Base-by-base conservation (phyloP, 1,284 basidiomycete genomes). In the Tylopilus sp. region DNA sequence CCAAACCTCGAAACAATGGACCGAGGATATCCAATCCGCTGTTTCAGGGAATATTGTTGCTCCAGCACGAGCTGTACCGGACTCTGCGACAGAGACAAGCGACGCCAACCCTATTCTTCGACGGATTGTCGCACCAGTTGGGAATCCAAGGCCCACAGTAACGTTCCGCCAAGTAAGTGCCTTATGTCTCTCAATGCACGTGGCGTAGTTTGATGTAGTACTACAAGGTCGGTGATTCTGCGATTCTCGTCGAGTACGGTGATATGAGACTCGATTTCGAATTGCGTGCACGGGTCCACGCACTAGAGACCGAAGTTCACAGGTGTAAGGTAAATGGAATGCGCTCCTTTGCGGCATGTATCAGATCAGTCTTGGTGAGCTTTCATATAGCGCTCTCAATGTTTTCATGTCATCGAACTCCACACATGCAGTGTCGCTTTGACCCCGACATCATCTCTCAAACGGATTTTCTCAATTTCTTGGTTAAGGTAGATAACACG, bases 181-280 rank as follows among this genome's bases (percentile, higher is more conserved):
- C 18, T 47, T n/a, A 15, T 41, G 22, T 58, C 19, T 47, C 19
- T 47, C 19, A 29, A 6, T 29, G 29, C 29, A 29, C 29, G 29
- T 29, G 29, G 44, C 44, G 22, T 6, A 16, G 19, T 51, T 38
- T 63, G 24, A 74, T 29, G 16, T 24, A 44, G 19, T 9, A 6
- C 6, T 9, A 9, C 22, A 87, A 74, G 86, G 87, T 87, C 6
- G 88, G 87, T 0, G 88, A 90, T 72, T 82, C 83, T 0, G 84
- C 83, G 0, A 84, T 91, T 60, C 79, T 90, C 1, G 81, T 89
- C n/a, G 89, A 90, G 69, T 88, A 86, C 67, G 89, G 88, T 0
- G 71, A 76, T 8, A 84, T 87, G 83, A 68, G 68, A 33, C 77
- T 90, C 5, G 85, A 87, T 64, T 83, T 90, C 58, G 67, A 78